A percentile compares a stretch with the other conserved stretches of the same genome.
phyloP scores from a whole-genome alignment of 192 early-diverging fungal species.

The Backusella tuberculispora region DNA sequence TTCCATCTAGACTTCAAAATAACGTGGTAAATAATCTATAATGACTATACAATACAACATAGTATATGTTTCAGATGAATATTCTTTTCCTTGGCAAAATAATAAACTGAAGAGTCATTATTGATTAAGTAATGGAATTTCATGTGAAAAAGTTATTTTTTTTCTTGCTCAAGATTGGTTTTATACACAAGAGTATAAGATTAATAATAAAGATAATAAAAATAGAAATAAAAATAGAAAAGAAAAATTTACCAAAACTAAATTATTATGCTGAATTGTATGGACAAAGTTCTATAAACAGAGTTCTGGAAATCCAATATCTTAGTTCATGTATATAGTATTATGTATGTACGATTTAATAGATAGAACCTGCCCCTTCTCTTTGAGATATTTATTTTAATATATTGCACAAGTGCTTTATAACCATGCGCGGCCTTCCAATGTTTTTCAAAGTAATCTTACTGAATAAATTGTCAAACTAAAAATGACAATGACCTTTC shows the following conservation, averaged over 20 bases:
- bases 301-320: not conserved
- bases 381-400: not conserved
- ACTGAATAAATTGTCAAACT: too few relatives aligned
- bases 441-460: not conserved
- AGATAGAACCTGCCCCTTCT: not conserved
- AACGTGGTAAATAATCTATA: not conserved
- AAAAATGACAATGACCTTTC: too few relatives aligned
- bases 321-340: not conserved
- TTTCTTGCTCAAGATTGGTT: not conserved
- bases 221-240: too few relatives aligned
- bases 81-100: not conserved
- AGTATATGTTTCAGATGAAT: not conserved
- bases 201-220: slow-evolving; percentile 1
- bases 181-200: not conserved
- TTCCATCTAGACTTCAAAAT: not conserved
- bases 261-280: not conserved
- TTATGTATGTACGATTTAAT: not conserved
- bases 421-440: not conserved
- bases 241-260: too few relatives aligned
- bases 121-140: not conserved
- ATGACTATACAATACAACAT: not conserved
- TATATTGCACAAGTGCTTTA: not conserved
- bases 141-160: not conserved
- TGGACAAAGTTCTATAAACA: not conserved
- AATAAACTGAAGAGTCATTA: too few relatives aligned